Evolutionary conservation across 371 early-diverging fungal species (phyloP).

Genomic region (Mortierella sp.): DNA sequence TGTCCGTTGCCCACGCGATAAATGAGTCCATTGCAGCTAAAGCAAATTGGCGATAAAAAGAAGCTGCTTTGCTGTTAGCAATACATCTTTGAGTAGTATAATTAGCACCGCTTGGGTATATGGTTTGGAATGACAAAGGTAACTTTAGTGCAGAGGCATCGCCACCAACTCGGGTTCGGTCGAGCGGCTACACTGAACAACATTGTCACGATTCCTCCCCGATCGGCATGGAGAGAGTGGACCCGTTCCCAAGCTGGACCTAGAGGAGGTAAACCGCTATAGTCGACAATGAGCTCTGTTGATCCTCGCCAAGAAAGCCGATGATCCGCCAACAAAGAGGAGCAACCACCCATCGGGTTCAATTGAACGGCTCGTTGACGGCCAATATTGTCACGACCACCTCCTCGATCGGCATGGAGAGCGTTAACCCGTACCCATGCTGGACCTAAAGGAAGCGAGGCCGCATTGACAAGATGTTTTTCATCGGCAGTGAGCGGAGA

Average conservation of each 20-base stretch:
- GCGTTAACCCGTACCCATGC: constrained; percentile 30
- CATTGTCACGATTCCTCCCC: constrained; percentile 41
- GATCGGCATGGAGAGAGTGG: constrained; percentile 32
- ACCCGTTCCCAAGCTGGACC: constrained; percentile 36
- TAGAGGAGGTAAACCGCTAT: constrained; percentile 29
- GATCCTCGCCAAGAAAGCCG: constrained; percentile 22
- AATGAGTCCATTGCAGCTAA: constrained; percentile 15
- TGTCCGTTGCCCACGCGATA: constrained; percentile 25
- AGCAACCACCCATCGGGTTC: constrained; percentile 35
- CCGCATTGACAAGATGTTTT: constrained; percentile 39
- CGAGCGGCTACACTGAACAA: constrained; percentile 38
- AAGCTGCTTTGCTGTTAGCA: constrained; percentile 2
- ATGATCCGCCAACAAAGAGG: constrained; percentile 38
- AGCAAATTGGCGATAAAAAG: constrained; percentile 5
- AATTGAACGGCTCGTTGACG: constrained; percentile 30
- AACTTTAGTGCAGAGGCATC: constrained; percentile 31
- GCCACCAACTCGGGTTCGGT: constrained; percentile 42
- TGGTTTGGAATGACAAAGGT: constrained; percentile 35
- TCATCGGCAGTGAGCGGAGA: constrained; percentile 20
- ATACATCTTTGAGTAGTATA: constrained; percentile 1
- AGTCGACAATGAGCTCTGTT: constrained; percentile 33
- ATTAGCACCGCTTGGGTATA: constrained; percentile 16
- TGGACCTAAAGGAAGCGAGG: constrained; percentile 27
- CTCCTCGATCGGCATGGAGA: constrained; percentile 29
- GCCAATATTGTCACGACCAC: constrained; percentile 30